Evolutionary conservation across 2,329 filamentous ascomycete species (phyloP).

Genomic region (Periconia sp.): DNA sequence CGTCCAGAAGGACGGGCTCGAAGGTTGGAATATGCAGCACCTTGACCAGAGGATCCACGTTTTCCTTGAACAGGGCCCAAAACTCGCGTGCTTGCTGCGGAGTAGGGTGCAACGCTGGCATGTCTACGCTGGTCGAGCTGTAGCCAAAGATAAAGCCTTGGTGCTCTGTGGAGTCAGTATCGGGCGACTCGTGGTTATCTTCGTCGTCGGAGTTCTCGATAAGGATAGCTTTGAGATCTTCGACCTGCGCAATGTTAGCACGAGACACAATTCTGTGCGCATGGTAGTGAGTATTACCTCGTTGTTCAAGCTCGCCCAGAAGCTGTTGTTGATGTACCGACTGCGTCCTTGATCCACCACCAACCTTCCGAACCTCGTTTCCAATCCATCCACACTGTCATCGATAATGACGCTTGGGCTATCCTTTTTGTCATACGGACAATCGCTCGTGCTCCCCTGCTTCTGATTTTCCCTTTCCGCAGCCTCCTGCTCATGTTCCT

Average conservation of each 20-base stretch:
- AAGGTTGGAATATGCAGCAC: slow-evolving; percentile 73
- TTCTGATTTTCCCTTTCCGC: slow-evolving; percentile 31
- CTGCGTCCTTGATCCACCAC: slow-evolving; percentile 74
- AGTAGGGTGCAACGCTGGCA: slow-evolving; percentile 68
- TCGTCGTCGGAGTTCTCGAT: slow-evolving; percentile 68
- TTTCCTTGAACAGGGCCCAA: slow-evolving; percentile 75
- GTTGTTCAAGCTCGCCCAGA: slow-evolving; percentile 78
- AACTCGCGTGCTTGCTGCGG: slow-evolving; percentile 70
- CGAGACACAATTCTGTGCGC: neutral
- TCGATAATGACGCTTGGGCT: slow-evolving; percentile 32
- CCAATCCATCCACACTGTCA: slow-evolving; percentile 43
- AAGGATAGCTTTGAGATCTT: slow-evolving; percentile 67
- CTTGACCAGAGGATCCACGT: slow-evolving; percentile 75
- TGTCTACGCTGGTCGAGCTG: slow-evolving; percentile 71
- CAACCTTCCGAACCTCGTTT: slow-evolving; percentile 68
- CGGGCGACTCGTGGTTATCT: slow-evolving; percentile 56
- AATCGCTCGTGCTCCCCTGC: slow-evolving; percentile 18
- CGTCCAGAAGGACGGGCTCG: slow-evolving; percentile 65
- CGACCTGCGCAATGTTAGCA: slow-evolving; percentile 51
- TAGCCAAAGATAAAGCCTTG: slow-evolving; percentile 77
- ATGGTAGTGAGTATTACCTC: slow-evolving; percentile 59
- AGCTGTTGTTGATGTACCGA: slow-evolving; percentile 76
- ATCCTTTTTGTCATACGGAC: slow-evolving; percentile 8
- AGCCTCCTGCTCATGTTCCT: slow-evolving; percentile 43
- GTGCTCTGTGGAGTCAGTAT: slow-evolving; percentile 57